Conservation (phyloP, 768 basidiomycete species). For the Mycena galericulata region DNA sequence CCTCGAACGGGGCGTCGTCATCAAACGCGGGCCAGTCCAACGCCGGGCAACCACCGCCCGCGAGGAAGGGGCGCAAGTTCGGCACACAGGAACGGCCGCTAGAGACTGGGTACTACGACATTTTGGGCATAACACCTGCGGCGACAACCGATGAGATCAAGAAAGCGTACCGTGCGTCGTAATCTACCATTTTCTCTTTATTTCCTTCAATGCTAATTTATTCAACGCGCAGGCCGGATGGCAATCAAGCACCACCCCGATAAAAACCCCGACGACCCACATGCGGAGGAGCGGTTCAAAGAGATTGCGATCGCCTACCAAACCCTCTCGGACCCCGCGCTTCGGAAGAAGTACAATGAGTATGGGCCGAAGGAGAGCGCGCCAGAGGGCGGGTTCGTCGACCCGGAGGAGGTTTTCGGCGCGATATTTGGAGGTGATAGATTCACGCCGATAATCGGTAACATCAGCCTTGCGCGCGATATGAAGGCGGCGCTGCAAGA, state of each 20-base stretch:
- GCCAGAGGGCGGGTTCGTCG: constrained; percentile 88
- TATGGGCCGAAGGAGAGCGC: constrained; percentile 88
- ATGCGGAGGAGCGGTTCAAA: constrained; percentile 90
- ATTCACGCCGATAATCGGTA: constrained; percentile 89
- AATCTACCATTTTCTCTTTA: constrained; percentile 5
- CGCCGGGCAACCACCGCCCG: constrained; percentile 39
- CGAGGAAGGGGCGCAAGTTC: constrained; percentile 77
- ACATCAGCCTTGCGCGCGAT: constrained; percentile 88
- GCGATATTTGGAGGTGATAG: constrained; percentile 92
- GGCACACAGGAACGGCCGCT: constrained; percentile 90
- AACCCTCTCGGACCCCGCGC: constrained; percentile 80
- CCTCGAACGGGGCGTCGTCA: constrained; percentile 31
- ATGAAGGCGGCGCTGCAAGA: constrained; percentile 96
- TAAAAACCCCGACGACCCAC: constrained; percentile 88
- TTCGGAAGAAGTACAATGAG: constrained; percentile 91
- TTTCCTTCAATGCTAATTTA: constrained; percentile 1
- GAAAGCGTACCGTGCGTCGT: constrained; percentile 85
- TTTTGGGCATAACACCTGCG: constrained; percentile 78
- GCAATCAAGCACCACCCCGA: constrained; percentile 94
- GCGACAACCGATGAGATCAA: constrained; percentile 90
- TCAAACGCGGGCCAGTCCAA: constrained; percentile 32
- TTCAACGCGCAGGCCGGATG: constrained; percentile 66
- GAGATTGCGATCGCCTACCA: constrained; percentile 92
- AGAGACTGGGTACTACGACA: constrained; percentile 93
- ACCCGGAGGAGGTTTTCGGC: constrained; percentile 85